Conservation (phyloP, 495 filamentous ascomycete species). For the Tirmania nivea region DNA sequence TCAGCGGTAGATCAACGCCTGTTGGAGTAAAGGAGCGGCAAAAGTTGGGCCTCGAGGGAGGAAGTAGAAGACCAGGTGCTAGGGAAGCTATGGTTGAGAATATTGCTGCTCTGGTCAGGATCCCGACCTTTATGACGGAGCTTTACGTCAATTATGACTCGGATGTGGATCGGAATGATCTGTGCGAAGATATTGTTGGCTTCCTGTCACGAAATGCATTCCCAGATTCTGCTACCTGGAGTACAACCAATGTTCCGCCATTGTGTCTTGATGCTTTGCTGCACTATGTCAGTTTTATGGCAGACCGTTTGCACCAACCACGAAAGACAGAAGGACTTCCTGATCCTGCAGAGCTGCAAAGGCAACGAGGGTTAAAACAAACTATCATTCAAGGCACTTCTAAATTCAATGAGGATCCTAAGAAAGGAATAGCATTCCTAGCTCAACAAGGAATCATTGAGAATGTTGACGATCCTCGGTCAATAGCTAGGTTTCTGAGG, state of each 20-base stretch:
- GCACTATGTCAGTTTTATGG: slow-evolving; percentile 73
- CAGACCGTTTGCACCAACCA: slow-evolving; percentile 59
- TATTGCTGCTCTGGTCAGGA: slow-evolving; percentile 70
- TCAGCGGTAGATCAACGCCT: slow-evolving; percentile 70
- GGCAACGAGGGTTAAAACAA: slow-evolving; percentile 58
- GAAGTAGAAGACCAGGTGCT: slow-evolving; percentile 74
- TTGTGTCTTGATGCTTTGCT: slow-evolving; percentile 82
- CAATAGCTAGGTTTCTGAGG: slow-evolving; percentile 61
- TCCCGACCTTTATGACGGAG: slow-evolving; percentile 84
- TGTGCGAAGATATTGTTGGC: slow-evolving; percentile 90
- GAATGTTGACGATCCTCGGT: slow-evolving; percentile 43
- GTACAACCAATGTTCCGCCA: slow-evolving; percentile 92
- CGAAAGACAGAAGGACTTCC: slow-evolving; percentile 45
- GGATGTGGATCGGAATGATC: slow-evolving; percentile 70
- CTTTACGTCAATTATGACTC: slow-evolving; percentile 97
- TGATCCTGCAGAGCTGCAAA: slow-evolving; percentile 36
- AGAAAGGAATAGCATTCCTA: slow-evolving; percentile 70
- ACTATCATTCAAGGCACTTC: slow-evolving; percentile 68
- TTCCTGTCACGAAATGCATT: slow-evolving; percentile 84
- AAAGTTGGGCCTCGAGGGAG: slow-evolving; percentile 82
- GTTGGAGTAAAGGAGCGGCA: slow-evolving; percentile 86
- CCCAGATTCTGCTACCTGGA: slow-evolving; percentile 96
- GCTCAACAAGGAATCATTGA: slow-evolving; percentile 65
- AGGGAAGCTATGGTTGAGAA: slow-evolving; percentile 98
- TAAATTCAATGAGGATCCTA: slow-evolving; percentile 90